These are phyloP conservation scores for Glaciozyma martinii DNA, from an alignment of 768 basidiomycete species.

Conservation along the genomic window DNA sequence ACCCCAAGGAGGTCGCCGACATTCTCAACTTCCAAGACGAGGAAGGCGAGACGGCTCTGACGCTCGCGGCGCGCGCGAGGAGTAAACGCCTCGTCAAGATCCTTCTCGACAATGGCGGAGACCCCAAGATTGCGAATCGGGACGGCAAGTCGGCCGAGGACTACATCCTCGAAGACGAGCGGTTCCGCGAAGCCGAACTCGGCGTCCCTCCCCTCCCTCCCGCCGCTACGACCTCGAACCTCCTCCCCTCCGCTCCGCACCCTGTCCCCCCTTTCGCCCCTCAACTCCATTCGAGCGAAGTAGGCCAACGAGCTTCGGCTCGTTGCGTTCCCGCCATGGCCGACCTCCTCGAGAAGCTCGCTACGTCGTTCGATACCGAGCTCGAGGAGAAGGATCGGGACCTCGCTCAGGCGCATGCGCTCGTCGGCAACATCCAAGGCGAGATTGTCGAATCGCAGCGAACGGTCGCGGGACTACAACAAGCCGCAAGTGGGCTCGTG, in stretches of 20 bases:
- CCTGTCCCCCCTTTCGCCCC: slow-evolving; percentile 34
- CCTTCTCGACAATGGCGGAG: slow-evolving; percentile 89
- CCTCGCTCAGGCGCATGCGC: slow-evolving; percentile 74
- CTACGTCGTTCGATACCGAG: slow-evolving; percentile 83
- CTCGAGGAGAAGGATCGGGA: slow-evolving; percentile 85
- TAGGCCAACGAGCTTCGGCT: slow-evolving; percentile 77
- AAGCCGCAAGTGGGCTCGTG: slow-evolving; percentile 41
- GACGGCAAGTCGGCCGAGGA: slow-evolving; percentile 97
- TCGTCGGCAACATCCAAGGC: slow-evolving; percentile 74
- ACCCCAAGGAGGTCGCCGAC: slow-evolving; percentile 90
- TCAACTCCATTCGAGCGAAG: slow-evolving; percentile 67
- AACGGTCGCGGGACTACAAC: slow-evolving; percentile 58
- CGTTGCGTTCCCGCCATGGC: slow-evolving; percentile 76
- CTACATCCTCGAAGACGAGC: slow-evolving; percentile 96
- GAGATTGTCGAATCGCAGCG: slow-evolving; percentile 82
- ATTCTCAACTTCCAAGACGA: slow-evolving; percentile 99
- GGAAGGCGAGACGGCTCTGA: slow-evolving; percentile 94
- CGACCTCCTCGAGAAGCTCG: slow-evolving; percentile 75
- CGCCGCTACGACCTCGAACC: background rate
- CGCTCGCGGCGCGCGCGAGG: slow-evolving; percentile 88
- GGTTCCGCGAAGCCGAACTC: slow-evolving; percentile 53
- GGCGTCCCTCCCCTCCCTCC: background rate
- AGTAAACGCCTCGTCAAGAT: slow-evolving; percentile 92
- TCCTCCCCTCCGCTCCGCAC: slow-evolving; percentile 38
- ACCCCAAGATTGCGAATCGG: slow-evolving; percentile 85